phyloP scores from a whole-genome alignment of 495 filamentous ascomycete genomes.

The Tuber calosporum region DNA sequence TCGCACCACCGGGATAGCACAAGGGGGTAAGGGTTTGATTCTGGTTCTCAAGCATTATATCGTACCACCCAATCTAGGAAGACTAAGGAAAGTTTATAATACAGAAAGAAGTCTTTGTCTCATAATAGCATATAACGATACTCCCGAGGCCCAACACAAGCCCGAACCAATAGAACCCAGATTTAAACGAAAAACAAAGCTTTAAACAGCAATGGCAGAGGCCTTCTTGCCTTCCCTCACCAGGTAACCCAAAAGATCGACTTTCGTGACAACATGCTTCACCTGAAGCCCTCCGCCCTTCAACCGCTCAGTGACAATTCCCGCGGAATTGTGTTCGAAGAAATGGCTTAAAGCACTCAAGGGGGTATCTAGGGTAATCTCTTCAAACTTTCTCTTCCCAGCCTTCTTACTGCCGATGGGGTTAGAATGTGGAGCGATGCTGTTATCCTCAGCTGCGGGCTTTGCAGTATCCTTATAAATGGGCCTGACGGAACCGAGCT shows the following conservation, averaged over 20 bases:
- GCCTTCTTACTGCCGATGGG: constrained; percentile 37
- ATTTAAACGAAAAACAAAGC: neutral
- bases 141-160: neutral
- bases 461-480: constrained; percentile 22
- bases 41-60: neutral
- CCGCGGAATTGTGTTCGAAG: constrained; percentile 96
- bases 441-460: constrained; percentile 26
- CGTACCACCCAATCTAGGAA: neutral
- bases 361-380: constrained; percentile 87
- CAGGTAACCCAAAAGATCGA: constrained; percentile 89
- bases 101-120: neutral
- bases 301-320: constrained; percentile 73
- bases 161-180: neutral
- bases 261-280: constrained; percentile 88
- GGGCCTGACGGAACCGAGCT: constrained; percentile 49
- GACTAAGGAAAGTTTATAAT: neutral
- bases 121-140: neutral
- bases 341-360: constrained; percentile 77
- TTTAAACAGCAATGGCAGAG: constrained; percentile 2
- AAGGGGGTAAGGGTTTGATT: neutral
- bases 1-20: neutral
- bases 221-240: constrained; percentile 58
- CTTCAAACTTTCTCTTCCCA: constrained; percentile 67
- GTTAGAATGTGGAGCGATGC: constrained; percentile 5
- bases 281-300: constrained; percentile 62